Base-by-base conservation (phyloP, 208 protist genomes). In the Crithidia sp. region DNA sequence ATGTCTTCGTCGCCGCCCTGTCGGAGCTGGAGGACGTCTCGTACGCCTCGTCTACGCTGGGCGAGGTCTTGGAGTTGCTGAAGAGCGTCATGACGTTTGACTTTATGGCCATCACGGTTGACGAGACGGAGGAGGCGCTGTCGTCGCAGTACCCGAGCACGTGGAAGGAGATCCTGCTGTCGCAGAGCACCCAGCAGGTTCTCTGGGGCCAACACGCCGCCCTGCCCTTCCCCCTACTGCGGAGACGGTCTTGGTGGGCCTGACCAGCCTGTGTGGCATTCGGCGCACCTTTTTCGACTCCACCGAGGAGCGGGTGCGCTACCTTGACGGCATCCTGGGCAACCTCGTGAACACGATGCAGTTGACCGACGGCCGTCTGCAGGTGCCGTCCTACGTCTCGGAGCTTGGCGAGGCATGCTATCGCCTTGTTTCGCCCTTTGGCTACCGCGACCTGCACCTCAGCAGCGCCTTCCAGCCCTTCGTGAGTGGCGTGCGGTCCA, bases 91-190 rank as follows among this genome's bases (percentile, higher is more conserved):
- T 96, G 13, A 86, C 64, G 0, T 96, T 79, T 78, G 92, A 96
- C 75, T 96, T 96, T 67, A 91, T 93, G 78, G 89, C 89, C 2
- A 91, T 96, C 71, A 84, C 87, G 43, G 86, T 91, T 5, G 90
- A 95, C 78, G 88, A 95, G 59, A 95, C 92, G 10, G 90, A 96
- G 58, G 90, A 95, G 55, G 79, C 85, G 17, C 68, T 87, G 0
- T 90, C 90, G n/a, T 56, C 84, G 39, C 90, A 95, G 73, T 91
- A 90, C 64, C 90, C 90, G 19, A 76, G 81, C n/a, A 63, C 82
- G 28, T 95, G 90, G 90, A 83, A 87, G 58, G 79, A 80, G 17
- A 57, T 79, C 43, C 64, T 96, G 10, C 79, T 95, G 19, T 73
- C 75, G 13, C 71, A 80, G 28, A 53, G 85, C 36, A 89, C 82